Conservation (phyloP, 306 rosid genomes). For the Inga laurina region DNA sequence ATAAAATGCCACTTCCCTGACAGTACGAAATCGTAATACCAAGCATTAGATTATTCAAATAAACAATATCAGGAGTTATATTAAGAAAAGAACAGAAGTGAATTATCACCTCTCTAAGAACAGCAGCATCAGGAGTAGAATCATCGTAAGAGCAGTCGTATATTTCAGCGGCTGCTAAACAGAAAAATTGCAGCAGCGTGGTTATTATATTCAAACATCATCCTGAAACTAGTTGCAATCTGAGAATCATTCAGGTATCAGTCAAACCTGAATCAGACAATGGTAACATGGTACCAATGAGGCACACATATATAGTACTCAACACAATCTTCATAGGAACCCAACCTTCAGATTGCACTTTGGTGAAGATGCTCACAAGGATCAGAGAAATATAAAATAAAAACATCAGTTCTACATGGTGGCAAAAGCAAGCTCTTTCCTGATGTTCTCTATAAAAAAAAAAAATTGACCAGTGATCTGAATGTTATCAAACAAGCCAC, state of each 20-base stretch:
- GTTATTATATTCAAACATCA: conserved; percentile 23
- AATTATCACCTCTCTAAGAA: neutral
- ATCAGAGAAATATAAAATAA: conserved; percentile 73
- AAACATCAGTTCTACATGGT: conserved; percentile 78
- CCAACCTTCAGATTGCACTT: conserved; percentile 88
- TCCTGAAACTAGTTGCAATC: conserved; percentile 33
- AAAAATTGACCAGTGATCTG: too few relatives aligned
- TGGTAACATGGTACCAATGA: conserved; percentile 79
- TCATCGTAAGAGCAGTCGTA: too few relatives aligned
- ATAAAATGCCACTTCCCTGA: too few relatives aligned
- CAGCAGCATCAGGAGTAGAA: conserved; percentile 27
- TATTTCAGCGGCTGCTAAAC: too few relatives aligned
- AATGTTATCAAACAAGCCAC: too few relatives aligned
- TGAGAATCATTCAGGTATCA: conserved; percentile 33
- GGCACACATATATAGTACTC: conserved; percentile 81
- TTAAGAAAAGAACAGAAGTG: too few relatives aligned
- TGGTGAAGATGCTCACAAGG: conserved; percentile 96
- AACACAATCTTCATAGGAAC: conserved; percentile 72
- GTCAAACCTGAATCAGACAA: neutral
- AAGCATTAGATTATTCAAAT: too few relatives aligned
- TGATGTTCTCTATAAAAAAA: too few relatives aligned
- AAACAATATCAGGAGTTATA: too few relatives aligned
- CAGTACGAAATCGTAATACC: too few relatives aligned
- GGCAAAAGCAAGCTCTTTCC: too few relatives aligned
- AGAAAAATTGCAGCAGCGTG: too few relatives aligned